Percentiles rank a stretch among this genome's conserved stretches.
Evolutionary conservation across 495 filamentous ascomycete genomes (phyloP).

Genomic region (Penicillium dipodomyicola): DNA sequence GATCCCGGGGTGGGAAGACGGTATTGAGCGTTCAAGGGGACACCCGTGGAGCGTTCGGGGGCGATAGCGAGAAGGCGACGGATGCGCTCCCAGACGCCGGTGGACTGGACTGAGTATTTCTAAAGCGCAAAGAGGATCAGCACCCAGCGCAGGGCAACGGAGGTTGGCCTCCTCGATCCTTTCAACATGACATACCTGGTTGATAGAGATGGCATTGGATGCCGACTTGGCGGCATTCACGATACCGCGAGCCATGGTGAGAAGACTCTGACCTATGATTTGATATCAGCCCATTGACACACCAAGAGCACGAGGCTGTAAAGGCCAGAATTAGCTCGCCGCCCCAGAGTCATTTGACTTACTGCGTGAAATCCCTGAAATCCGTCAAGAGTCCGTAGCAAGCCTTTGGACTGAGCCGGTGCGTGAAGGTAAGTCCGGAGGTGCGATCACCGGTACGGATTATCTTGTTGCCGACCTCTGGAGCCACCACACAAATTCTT

Average conservation of each 20-base stretch:
- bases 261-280: constrained; percentile 29
- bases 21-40: constrained; percentile 90
- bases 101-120: constrained; percentile 98
- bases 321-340: background rate
- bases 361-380: constrained; percentile 17
- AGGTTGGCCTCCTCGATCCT: background rate
- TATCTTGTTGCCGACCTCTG: constrained; percentile 11
- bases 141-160: background rate
- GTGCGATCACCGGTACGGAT: constrained; percentile 17
- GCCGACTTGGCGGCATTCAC: constrained; percentile 46
- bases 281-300: constrained; percentile 13
- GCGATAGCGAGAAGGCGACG: constrained; percentile 77
- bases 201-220: constrained; percentile 37
- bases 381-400: constrained; percentile 17
- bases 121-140: constrained; percentile 33
- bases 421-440: constrained; percentile 20
- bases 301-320: background rate
- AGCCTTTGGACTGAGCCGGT: constrained; percentile 15
- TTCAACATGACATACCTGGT: constrained; percentile 31
- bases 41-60: constrained; percentile 82
- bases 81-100: constrained; percentile 83
- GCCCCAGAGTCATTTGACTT: constrained; percentile 4
- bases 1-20: constrained; percentile 84
- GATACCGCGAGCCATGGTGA: constrained; percentile 43
- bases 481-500: constrained; percentile 7